Evolutionary conservation across 2,329 filamentous ascomycete species (phyloP), one percentile per base, ranked within the genome.

Genomic region (Trichoderma sp.): DNA sequence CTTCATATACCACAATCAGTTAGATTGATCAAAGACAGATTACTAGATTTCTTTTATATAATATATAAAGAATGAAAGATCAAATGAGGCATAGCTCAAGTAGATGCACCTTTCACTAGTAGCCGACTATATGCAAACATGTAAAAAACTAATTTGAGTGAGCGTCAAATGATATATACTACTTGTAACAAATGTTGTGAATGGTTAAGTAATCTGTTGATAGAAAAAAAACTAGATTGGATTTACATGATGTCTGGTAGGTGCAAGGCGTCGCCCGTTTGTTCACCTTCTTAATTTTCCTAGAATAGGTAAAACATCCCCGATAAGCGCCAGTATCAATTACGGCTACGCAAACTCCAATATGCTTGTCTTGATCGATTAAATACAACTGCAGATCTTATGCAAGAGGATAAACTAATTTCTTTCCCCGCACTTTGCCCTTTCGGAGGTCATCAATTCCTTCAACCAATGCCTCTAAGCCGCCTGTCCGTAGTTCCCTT

Each of bases 1-100:
- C 18, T 2, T 0, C 0, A 43, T n/a, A 9, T 43, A 43, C 3
- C 1, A n/a, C 0, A 43, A 4, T 43, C 15, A 18, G 15, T 0
- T 18, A n/a, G 36, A 43, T 43, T 43, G 15, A 43, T 43, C 15
- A 8, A 43, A 43, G 36, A 8, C 6, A 2, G 26, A 26, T 26
- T 26, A 26, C 26, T 26, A 26, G 26, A 26, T 26, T 3, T 26
- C 26, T 26, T 26, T 4, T 26, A 3, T 26, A n/a, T 26, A 26
- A 26, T 26, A 26, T n/a, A n/a, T n/a, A 26, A 26, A 26, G 11
- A 36, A 14, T 14, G 34, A 36, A 5, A 9, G 12, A 8, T 39
- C 36, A 8, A 15, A 39, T 39, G 36, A 39, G 15, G 3, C 36
- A n/a, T n/a, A n/a, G n/a, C n/a, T n/a, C n/a, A n/a, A n/a, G n/a